Conservation (phyloP, 2,329 filamentous ascomycete genomes). For the Fusarium sp. region DNA sequence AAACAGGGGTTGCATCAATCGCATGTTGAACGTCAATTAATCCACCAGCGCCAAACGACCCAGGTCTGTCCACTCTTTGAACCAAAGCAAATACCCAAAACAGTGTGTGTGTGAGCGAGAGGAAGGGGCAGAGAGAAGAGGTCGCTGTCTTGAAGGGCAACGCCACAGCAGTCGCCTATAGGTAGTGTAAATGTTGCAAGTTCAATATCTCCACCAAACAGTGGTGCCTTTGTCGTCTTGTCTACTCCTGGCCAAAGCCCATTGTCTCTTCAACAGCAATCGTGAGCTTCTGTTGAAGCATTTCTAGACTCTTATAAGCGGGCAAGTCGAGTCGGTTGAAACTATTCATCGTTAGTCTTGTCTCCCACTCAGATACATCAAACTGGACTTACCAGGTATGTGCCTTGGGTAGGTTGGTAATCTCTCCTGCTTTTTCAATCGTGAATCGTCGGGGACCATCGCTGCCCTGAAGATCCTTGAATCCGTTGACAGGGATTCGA, state of each 20-base stretch:
- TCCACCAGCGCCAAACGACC: conserved; percentile 49
- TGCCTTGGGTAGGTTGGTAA: conserved; percentile 91
- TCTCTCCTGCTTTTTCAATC: conserved; percentile 96
- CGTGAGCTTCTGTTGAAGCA: conserved; percentile 88
- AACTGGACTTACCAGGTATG: conserved; percentile 86
- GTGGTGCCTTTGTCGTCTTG: conserved; percentile 21
- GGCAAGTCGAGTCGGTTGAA: conserved; percentile 98
- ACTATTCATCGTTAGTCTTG: conserved; percentile 59
- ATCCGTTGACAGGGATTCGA: conserved; percentile 97
- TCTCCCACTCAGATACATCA: background rate
- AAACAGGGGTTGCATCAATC: conserved; percentile 35
- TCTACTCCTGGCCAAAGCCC: conserved; percentile 96
- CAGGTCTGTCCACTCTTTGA: conserved; percentile 46
- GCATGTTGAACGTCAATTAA: conserved; percentile 42
- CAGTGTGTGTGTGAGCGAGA: conserved; percentile 31
- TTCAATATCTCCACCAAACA: conserved; percentile 30
- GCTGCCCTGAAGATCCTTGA: conserved; percentile 98
- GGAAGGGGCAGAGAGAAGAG: conserved; percentile 33
- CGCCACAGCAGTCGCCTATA: conserved; percentile 30
- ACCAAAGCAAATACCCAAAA: conserved; percentile 49
- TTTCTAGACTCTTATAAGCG: conserved; percentile 89
- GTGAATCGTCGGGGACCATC: conserved; percentile 96
- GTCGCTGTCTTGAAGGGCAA: conserved; percentile 22
- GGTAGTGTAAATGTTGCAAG: conserved; percentile 15
- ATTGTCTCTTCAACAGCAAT: conserved; percentile 99